Base-by-base conservation (phyloP, 768 basidiomycete species). In the Phylloporus rhodoxanthus region DNA sequence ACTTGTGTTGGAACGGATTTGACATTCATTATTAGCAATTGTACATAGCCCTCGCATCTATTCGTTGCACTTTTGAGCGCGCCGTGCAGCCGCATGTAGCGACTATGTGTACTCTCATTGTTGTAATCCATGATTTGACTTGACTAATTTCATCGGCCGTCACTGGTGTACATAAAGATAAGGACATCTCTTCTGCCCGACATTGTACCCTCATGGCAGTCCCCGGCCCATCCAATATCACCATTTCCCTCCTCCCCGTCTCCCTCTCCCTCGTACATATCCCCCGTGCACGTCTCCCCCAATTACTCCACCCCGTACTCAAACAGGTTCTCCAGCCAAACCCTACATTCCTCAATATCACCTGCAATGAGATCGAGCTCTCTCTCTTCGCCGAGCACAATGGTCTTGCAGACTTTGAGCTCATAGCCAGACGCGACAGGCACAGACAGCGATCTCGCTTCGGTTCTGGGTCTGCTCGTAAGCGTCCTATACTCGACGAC, bases 321-420 rank as follows among this genome's bases (percentile, higher is more conserved):
- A 77, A 77, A 52, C 83, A 85, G 65, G 78, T 88, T 50, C 78
- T 88, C 46, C 78, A 78, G 43, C 82, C 83, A 2, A 72, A 70
- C 52, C 81, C 84, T 14, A 74, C 75, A 6, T 88, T 88, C 64
- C 74, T 88, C 61, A 87, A 82, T 58, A 75, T 88, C 49, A 86
- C 85, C 45, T 85, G 78, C 69, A 91, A 91, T 63, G 78, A 85
- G 55, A 77, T 88, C 55, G 87, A 90, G 66, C 82, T 91, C 66
- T 80, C 78, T 63, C 68, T 87, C 43, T 87, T 89, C 57, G 84
- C 81, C 30, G 82, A 85, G 54, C 73, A 80, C 47, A 68, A 71
- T 51, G 62, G 72, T 49, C 73, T 85, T 14, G 59, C 70, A 11
- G 81, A 84, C 55, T 87, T 87, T 56, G 79, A 81, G 57, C 66